These are phyloP conservation scores for Erysimum cheiranthoides DNA, from an alignment of 345 rosid species.

Conservation along the genomic window DNA sequence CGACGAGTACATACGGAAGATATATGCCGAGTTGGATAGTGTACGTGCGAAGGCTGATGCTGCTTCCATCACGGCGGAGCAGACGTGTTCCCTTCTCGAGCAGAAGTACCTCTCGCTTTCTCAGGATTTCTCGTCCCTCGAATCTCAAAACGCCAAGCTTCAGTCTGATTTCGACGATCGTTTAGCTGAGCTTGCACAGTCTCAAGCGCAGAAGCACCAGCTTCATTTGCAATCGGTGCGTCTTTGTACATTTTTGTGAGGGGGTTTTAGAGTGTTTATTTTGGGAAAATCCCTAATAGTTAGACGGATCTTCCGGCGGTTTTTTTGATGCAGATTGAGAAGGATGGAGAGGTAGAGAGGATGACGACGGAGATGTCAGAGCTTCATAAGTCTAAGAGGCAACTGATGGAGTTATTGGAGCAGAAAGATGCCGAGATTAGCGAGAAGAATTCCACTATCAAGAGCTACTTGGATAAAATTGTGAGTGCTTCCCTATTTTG, in stretches of 20 bases:
- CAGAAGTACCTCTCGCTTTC: constrained; percentile 86
- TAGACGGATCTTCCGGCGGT: neutral
- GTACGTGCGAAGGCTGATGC: constrained; percentile 89
- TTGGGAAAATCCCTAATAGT: neutral
- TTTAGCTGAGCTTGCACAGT: constrained; percentile 66
- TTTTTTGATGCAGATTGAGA: constrained; percentile 63
- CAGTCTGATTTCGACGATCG: constrained; percentile 75
- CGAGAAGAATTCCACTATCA: constrained; percentile 77
- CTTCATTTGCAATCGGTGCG: constrained; percentile 74
- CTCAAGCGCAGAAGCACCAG: constrained; percentile 84
- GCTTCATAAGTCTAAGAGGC: constrained; percentile 86
- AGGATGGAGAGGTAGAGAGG: constrained; percentile 87
- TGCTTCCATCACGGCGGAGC: constrained; percentile 89
- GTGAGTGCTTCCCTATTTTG: constrained; percentile 48
- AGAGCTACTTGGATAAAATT: constrained; percentile 80
- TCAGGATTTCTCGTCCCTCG: constrained; percentile 63
- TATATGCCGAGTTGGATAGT: constrained; percentile 68
- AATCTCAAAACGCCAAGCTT: constrained; percentile 67
- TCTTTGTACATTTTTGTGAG: neutral
- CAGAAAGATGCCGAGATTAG: constrained; percentile 77
- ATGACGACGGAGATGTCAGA: constrained; percentile 67
- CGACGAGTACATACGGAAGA: constrained; percentile 67
- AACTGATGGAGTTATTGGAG: constrained; percentile 80
- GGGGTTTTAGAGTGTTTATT: neutral
- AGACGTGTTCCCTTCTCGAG: constrained; percentile 92